Percentiles rank a stretch among this genome's conserved stretches.
Evolutionary conservation across 768 basidiomycete species (phyloP).

Genomic region (Boletus sp.): DNA sequence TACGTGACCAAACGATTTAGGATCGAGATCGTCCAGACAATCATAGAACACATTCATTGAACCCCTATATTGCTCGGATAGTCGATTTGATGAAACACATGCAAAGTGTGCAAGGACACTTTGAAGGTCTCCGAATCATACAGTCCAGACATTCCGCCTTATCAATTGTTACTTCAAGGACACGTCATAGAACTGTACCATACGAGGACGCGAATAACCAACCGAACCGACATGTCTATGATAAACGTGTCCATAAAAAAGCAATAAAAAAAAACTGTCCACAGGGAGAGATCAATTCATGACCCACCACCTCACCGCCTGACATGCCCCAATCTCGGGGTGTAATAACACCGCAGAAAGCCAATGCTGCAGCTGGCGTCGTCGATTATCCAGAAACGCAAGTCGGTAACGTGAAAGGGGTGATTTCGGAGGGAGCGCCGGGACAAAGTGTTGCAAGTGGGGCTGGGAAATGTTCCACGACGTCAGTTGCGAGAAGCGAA

Average conservation of each 20-base stretch:
- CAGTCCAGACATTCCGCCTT: too few relatives aligned
- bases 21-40: too few relatives aligned
- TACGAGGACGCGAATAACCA: too few relatives aligned
- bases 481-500: neutral
- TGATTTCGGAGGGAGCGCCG: constrained; percentile 65
- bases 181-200: too few relatives aligned
- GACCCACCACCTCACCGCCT: constrained; percentile 62
- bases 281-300: constrained; percentile 33
- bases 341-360: constrained; percentile 62
- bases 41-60: too few relatives aligned
- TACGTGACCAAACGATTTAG: too few relatives aligned
- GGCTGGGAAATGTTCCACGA: constrained; percentile 30
- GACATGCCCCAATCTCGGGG: constrained; percentile 65
- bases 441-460: constrained; percentile 47
- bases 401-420: constrained; percentile 66
- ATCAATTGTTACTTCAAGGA: too few relatives aligned
- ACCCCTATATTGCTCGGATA: too few relatives aligned
- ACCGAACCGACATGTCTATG: neutral
- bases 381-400: constrained; percentile 63
- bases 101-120: too few relatives aligned
- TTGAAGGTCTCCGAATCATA: too few relatives aligned
- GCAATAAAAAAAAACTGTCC: constrained; percentile 8
- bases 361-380: constrained; percentile 64
- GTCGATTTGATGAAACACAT: too few relatives aligned
- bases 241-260: neutral